Base-by-base conservation (phyloP, 2,329 filamentous ascomycete genomes). In the Diplodia scrobiculata region DNA sequence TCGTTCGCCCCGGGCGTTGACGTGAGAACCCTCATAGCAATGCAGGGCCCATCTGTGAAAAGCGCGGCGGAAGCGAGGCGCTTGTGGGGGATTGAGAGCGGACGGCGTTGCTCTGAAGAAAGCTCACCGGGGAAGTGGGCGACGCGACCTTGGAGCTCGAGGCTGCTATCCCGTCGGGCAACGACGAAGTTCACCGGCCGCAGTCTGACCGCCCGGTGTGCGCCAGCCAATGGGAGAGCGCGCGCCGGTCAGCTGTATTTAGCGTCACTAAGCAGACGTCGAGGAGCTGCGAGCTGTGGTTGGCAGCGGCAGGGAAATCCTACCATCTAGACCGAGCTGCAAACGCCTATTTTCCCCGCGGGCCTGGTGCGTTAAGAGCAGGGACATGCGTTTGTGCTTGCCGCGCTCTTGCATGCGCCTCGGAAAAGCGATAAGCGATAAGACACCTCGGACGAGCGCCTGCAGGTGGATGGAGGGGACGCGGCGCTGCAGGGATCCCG, bases 21-120 rank as follows among this genome's bases (percentile, higher is more conserved):
- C 29, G 41, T 65, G 63, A 58, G 63, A 19, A 65, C 63, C 63
- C 63, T 65, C 63, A 65, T 65, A 53, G 62, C 51, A 54, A 25
- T 34, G 63, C 6, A 29, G 38, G 27, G 48, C 63, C 58, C 63
- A 65, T 65, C 53, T 58, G 63, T 51, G 13, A 19, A 17, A 53
- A 54, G 38, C 45, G 52, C 51, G 27, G 38, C 17, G 48, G 36
- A 32, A 51, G 34, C 27, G 27, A 17, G 58, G 41, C 58, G 58
- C 58, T 36, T 19, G 58, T 25, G 45, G 29, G 7, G 29, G 29
- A 10, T 34, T 50, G 9, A 50, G 41, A 36, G 58, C 58, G 58
- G 38, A 13, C 3, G n/a, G 45, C 13, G 58, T 51, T 14, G 41
- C n/a, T 25, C 25, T 21, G 58, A 21, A 27, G 45, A 47, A 45